Conservation (phyloP, 2,329 filamentous ascomycete species). For the Phialophora expanda region DNA sequence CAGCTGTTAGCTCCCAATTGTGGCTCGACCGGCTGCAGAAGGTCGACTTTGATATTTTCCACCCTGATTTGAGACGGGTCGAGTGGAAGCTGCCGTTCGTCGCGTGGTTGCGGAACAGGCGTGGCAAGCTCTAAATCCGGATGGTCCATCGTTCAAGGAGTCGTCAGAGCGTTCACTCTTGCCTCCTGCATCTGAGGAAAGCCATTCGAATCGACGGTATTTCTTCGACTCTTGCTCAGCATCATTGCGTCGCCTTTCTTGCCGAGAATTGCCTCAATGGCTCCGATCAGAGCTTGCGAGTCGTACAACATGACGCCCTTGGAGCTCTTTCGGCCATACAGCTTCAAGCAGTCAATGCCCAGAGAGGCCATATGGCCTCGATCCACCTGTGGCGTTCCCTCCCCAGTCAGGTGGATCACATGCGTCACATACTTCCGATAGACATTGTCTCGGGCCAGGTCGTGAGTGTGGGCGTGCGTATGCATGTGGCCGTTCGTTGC, state of each 20-base stretch:
- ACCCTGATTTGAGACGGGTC: constrained; percentile 65
- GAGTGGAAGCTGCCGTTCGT: constrained; percentile 90
- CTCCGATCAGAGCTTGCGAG: constrained; percentile 72
- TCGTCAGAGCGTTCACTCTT: constrained; percentile 4
- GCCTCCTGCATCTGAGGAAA: constrained; percentile 12
- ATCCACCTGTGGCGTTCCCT: constrained; percentile 37
- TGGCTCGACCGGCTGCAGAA: constrained; percentile 80
- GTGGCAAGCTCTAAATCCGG: constrained; percentile 54
- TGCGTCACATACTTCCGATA: constrained; percentile 40
- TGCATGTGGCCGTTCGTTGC: constrained; percentile 4
- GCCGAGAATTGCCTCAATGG: constrained; percentile 77
- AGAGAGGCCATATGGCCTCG: constrained; percentile 31
- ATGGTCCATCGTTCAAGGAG: background rate
- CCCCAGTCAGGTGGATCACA: constrained; percentile 38
- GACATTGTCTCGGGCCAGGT: constrained; percentile 25
- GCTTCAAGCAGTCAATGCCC: constrained; percentile 71
- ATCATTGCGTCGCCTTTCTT: constrained; percentile 61
- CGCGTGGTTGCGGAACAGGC: constrained; percentile 65
- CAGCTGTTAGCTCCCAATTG: constrained; percentile 74
- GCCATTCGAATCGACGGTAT: constrained; percentile 56
- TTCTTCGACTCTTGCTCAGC: constrained; percentile 58
- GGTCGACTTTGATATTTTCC: constrained; percentile 81
- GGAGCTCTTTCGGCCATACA: constrained; percentile 70
- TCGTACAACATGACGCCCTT: constrained; percentile 72
- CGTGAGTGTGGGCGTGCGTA: background rate